These are phyloP conservation scores for Pseudogymnoascus sp. DNA, from an alignment of 2,329 filamentous ascomycete species.

Conservation along the genomic window DNA sequence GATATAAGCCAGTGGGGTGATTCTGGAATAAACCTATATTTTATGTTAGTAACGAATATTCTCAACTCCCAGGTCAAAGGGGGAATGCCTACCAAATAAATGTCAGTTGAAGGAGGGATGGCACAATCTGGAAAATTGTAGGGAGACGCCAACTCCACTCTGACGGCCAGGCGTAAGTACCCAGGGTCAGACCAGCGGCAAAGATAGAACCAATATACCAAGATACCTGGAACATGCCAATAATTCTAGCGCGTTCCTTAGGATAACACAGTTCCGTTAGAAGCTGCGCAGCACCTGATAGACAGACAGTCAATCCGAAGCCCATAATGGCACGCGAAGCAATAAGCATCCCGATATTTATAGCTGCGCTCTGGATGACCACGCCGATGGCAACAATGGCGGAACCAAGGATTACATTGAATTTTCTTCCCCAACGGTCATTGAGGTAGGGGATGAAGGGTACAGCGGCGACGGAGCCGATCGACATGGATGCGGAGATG, in stretches of 20 bases:
- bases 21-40: constrained; percentile 21
- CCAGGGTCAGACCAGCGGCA: constrained; percentile 31
- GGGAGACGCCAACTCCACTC: not conserved
- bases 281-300: constrained; percentile 30
- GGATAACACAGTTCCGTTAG: constrained; percentile 33
- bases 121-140: not conserved
- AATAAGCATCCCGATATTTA: constrained; percentile 18
- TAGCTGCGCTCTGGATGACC: constrained; percentile 30
- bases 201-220: constrained; percentile 31
- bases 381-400: constrained; percentile 32
- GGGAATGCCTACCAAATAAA: constrained; percentile 23
- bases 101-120: not conserved
- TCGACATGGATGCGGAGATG: constrained; percentile 36
- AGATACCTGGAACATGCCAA: constrained; percentile 27
- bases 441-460: constrained; percentile 34
- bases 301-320: constrained; percentile 31
- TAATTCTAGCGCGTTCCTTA: constrained; percentile 28
- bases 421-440: constrained; percentile 34
- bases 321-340: constrained; percentile 22
- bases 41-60: constrained; percentile 2
- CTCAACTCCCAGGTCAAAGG: not conserved
- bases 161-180: constrained; percentile 21
- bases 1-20: constrained; percentile 18
- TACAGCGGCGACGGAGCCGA: constrained; percentile 37
- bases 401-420: constrained; percentile 30